Evolutionary conservation across 805 yeast species (phyloP), one percentile per base, ranked within the genome.

Genomic region (Candida orba): DNA sequence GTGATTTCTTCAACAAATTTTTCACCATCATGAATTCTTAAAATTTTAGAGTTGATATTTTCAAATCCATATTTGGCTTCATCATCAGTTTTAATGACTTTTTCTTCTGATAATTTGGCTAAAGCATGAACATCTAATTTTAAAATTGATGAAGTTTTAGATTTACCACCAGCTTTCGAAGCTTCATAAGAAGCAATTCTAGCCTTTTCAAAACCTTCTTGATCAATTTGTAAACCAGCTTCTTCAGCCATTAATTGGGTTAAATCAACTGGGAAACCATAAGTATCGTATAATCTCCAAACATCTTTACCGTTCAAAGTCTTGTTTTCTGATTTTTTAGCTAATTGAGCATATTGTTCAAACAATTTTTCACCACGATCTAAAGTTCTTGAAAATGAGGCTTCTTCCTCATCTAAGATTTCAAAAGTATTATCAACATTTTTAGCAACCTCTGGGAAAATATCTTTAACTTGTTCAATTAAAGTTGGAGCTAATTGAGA

Each of bases 191-290:
- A 85, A 54, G 81, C 95, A 51, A 78, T 76, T 63, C 81, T 86
- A 39, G 99, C 98, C 54, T 78, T 78, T 66, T 90, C 97, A 60
- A 93, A 93, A 31, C 87, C 98, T 40, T 72, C 81, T 63, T 89
- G 95, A 64, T 93, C 97, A 51, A 93, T 91, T 57, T 80, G 82
- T 56, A 93, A 76, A 17, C 95, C 95, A 47, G 93, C 87, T 68
- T 93, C 99, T 67, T 91, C 98, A 37, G 99, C 99, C 99, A 93
- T 93, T 62, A 93, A 76, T 63, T 96, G 81, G 27, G 99, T 93
- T 62, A 93, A 77, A 68, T 93, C 99, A 45, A 89, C 97, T 33
- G 99, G 99, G 84, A 93, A 93, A 46, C 99, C 99, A 61, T 91
- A 93, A 12, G 99, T 93, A 59, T 93, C 99, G 59, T 93, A 93